Base-by-base conservation (phyloP, 2,329 filamentous ascomycete genomes). In the Cytospora chrysosperma region DNA sequence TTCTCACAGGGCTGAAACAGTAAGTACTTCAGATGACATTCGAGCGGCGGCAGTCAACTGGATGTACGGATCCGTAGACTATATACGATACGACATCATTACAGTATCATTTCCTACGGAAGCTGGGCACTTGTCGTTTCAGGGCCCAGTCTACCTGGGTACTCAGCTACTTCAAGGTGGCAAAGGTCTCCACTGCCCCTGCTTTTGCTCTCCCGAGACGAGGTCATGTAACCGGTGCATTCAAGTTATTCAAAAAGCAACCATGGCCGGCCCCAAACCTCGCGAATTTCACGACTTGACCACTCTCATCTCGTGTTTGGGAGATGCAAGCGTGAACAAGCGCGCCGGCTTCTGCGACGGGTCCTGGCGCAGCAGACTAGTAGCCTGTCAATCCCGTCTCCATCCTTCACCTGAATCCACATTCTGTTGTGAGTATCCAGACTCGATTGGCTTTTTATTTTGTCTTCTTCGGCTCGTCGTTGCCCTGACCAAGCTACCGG, bases 241-340 rank as follows among this genome's bases (percentile, higher is more conserved):
- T n/a, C n/a, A n/a, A n/a, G n/a, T n/a, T 47, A 9, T 8, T 43
- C 26, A 5, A 60, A 60, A 19, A 43, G 50, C 49, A 60, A 60
- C 32, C 53, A 21, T 21, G 47, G 58, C 50, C 58, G 58, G 47
- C 34, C 15, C 47, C 15, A n/a, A 17, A 53, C 12, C 50, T 47
- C 58, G 58, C 13, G n/a, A 54, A 54, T 47, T 40, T 54, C 58
- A 50, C 58, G 53, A 43, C 37, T 40, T 40, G 8, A 40, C 17
- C n/a, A n/a, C 6, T 40, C n/a, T 17, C 37, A 40, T 19, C 37
- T n/a, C 37, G 37, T 19, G 37, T 40, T 40, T 40, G 37, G 19
- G n/a, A 6, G n/a, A 40, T 40, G 37, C 17, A n/a, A 40, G 37
- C 15, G 37, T 7, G 5, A n/a, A 40, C 37, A 4, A 40, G 37